A percentile compares a stretch with the other conserved stretches of the same genome.
Evolutionary conservation across 805 yeast species (phyloP).

Genomic region (Saccharomycopsis fodiens): DNA sequence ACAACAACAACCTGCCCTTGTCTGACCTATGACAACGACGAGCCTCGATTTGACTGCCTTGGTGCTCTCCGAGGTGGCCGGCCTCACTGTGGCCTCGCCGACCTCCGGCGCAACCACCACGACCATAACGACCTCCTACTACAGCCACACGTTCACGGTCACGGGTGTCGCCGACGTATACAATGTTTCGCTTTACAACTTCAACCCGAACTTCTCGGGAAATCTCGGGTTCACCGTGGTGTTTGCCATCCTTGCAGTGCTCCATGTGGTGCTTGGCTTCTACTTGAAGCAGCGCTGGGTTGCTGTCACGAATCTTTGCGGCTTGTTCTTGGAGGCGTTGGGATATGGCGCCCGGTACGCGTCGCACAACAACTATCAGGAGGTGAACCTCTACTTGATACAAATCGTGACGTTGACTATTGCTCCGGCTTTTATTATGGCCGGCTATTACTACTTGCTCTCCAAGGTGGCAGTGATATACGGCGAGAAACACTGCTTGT

Average conservation of each 20-base stretch:
- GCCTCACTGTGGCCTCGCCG: too few species aligned
- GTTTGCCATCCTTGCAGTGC: conserved; percentile 39
- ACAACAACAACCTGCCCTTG: too few species aligned
- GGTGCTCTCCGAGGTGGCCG: too few species aligned
- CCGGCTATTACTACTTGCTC: conserved; percentile 66
- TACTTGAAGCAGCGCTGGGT: conserved; percentile 59
- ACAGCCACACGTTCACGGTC: neutral
- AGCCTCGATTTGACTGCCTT: too few species aligned
- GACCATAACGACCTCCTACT: neutral
- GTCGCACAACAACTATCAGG: conserved; percentile 31
- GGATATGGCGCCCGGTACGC: conserved; percentile 61
- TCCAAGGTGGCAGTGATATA: conserved; percentile 60
- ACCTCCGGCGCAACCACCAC: neutral
- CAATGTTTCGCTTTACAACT: neutral
- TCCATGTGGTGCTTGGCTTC: conserved; percentile 37
- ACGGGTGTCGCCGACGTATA: neutral
- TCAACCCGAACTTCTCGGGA: conserved; percentile 44
- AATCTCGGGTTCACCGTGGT: conserved; percentile 50
- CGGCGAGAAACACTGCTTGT: conserved; percentile 43
- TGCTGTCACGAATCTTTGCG: conserved; percentile 46
- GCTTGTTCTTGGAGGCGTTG: conserved; percentile 50
- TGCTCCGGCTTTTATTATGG: conserved; percentile 82
- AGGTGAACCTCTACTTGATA: conserved; percentile 40
- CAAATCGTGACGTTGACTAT: conserved; percentile 66
- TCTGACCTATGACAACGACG: too few species aligned